Conservation (phyloP, 495 filamentous ascomycete species). For the Tuber indicum region DNA sequence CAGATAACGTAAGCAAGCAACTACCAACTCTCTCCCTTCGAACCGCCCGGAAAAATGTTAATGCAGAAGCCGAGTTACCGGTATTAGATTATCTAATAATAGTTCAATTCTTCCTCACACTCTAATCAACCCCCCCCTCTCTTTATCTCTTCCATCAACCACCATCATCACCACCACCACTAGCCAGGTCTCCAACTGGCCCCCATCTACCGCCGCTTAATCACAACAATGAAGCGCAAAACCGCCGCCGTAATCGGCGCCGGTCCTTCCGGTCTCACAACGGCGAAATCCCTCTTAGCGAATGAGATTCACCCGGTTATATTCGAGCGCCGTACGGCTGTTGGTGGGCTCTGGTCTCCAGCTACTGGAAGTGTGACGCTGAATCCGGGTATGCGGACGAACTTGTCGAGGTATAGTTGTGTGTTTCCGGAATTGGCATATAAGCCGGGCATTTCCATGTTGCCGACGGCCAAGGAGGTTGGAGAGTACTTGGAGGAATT, state of each 20-base stretch:
- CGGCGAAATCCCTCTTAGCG: conserved; percentile 70
- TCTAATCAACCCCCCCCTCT: background rate
- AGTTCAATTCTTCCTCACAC: background rate
- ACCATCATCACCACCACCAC: background rate
- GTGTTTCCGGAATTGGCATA: conserved; percentile 63
- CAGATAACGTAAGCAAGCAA: background rate
- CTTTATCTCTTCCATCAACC: background rate
- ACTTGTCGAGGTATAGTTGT: conserved; percentile 71
- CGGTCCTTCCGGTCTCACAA: conserved; percentile 73
- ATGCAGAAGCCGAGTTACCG: background rate
- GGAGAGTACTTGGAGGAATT: conserved; percentile 65
- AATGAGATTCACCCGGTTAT: conserved; percentile 60
- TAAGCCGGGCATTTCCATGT: conserved; percentile 54
- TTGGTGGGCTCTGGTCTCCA: conserved; percentile 74
- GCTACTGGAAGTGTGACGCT: conserved; percentile 49
- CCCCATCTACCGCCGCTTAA: conserved; percentile 1
- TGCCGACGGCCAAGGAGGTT: conserved; percentile 71
- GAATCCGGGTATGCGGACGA: conserved; percentile 65
- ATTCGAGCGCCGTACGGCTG: conserved; percentile 57
- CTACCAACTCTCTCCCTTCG: background rate
- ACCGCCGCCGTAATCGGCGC: conserved; percentile 69
- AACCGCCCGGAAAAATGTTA: background rate
- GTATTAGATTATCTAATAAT: background rate
- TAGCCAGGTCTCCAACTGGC: background rate
- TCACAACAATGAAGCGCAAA: conserved; percentile 46